Conservation (phyloP, 306 rosid species). For the Gynostemma pentaphyllum region DNA sequence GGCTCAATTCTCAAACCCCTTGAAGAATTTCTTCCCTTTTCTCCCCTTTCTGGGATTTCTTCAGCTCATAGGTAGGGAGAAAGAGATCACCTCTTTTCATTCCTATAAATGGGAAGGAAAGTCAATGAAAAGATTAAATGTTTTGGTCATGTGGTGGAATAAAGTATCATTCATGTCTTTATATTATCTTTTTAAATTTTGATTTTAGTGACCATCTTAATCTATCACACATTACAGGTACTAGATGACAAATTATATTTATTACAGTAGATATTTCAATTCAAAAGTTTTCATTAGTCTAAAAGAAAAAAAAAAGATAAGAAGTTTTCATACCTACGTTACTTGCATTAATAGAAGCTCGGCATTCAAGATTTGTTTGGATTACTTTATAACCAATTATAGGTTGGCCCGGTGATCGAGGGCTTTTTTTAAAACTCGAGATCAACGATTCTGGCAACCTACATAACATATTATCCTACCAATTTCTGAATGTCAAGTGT, state of each 20-base stretch:
- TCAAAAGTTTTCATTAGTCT: no score
- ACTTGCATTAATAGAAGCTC: neutral
- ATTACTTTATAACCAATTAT: neutral
- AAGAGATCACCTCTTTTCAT: neutral
- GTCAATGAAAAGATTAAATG: neutral
- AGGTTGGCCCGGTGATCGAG: no score
- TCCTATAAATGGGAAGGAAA: neutral
- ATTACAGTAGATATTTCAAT: neutral
- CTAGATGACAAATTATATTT: neutral
- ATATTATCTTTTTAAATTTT: neutral
- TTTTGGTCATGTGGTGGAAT: neutral
- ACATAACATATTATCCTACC: no score
- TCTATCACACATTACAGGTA: neutral
- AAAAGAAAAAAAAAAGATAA: no score
- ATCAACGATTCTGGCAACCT: no score
- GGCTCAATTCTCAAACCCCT: neutral
- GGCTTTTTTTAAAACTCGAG: no score
- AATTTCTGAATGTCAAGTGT: no score
- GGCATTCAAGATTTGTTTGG: neutral
- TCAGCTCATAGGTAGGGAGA: neutral
- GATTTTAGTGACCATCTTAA: neutral
- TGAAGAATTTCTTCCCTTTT: neutral
- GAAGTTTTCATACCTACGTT: no score
- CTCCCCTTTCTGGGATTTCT: neutral
- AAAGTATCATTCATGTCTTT: neutral